Evolutionary conservation across 352 stramenopile species (phyloP).

Genomic region (Phytophthora cryptogea): DNA sequence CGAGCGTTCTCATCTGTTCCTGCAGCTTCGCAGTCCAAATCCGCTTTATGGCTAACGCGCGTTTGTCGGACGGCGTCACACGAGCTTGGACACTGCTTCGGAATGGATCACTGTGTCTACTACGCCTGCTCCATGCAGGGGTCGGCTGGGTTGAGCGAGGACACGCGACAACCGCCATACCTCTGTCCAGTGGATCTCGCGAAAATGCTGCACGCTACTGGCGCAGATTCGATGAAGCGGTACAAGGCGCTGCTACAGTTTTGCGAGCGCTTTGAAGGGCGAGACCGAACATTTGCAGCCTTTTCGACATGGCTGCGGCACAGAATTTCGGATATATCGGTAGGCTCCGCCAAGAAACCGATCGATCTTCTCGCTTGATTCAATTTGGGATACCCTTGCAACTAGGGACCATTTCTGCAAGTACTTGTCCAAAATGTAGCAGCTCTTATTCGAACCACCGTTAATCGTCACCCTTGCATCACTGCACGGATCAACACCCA

Average conservation of each 20-base stretch:
- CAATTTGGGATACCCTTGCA: neutral
- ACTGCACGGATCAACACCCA: neutral
- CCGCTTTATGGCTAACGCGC: constrained; percentile 22
- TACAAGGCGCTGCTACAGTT: constrained; percentile 25
- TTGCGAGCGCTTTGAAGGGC: constrained; percentile 17
- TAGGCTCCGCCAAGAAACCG: neutral
- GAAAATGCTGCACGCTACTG: constrained; percentile 21
- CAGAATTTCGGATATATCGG: neutral
- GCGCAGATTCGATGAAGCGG: constrained; percentile 7
- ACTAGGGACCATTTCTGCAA: neutral
- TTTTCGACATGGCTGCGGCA: constrained; percentile 20
- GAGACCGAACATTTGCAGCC: constrained; percentile 20
- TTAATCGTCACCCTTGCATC: no score
- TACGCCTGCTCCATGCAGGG: constrained; percentile 32
- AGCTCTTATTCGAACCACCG: no score
- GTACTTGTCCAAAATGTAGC: neutral
- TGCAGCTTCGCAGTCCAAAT: constrained; percentile 11
- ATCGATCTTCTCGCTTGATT: neutral
- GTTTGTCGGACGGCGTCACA: constrained; percentile 27
- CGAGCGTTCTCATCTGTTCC: constrained; percentile 12
- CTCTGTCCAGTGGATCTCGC: constrained; percentile 28
- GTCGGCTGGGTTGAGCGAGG: constrained; percentile 26
- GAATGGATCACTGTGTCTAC: constrained; percentile 34
- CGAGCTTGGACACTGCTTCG: constrained; percentile 29
- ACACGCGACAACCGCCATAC: constrained; percentile 24